These are phyloP conservation scores for Claviceps sp. DNA, from an alignment of 2,329 filamentous ascomycete species.

Conservation along the genomic window DNA sequence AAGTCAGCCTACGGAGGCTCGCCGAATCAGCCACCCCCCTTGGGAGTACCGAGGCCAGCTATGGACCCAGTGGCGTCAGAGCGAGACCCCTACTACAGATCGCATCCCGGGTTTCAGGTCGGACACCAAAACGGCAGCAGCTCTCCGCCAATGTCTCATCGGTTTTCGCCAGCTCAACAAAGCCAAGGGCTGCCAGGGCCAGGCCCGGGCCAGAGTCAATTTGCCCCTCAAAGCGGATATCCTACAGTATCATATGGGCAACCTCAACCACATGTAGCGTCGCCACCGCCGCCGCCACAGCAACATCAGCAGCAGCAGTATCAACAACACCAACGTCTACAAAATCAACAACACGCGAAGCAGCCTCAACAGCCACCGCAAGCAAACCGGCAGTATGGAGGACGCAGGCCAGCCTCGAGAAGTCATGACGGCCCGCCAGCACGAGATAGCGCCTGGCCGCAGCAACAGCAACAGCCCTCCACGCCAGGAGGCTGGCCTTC, in stretches of 20 bases:
- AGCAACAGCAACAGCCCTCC: constrained; percentile 10
- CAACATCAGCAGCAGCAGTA: constrained; percentile 31
- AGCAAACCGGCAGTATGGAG: constrained; percentile 14
- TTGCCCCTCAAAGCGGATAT: constrained; percentile 32
- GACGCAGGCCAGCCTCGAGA: constrained; percentile 31
- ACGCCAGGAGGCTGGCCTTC: constrained; percentile 16
- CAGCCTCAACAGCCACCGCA: background rate
- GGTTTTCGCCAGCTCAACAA: constrained; percentile 29
- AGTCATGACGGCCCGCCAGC: constrained; percentile 28
- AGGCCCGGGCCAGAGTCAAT: constrained; percentile 13
- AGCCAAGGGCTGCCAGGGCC: constrained; percentile 13
- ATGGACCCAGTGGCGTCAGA: constrained; percentile 26
- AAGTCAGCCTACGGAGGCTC: constrained; percentile 40
- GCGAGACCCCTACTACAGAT: constrained; percentile 34
- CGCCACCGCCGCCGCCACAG: constrained; percentile 32
- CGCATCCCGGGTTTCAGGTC: constrained; percentile 22
- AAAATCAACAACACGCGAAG: background rate
- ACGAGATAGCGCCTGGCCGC: constrained; percentile 21
- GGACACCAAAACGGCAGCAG: constrained; percentile 25
- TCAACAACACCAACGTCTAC: constrained; percentile 22
- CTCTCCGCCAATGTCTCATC: constrained; percentile 34
- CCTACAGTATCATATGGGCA: constrained; percentile 25
- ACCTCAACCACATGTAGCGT: constrained; percentile 27
- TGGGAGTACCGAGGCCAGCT: constrained; percentile 30
- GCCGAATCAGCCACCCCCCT: constrained; percentile 32